Conservation (phyloP, 1,284 basidiomycete genomes). For the Ustilago cynodontis region DNA sequence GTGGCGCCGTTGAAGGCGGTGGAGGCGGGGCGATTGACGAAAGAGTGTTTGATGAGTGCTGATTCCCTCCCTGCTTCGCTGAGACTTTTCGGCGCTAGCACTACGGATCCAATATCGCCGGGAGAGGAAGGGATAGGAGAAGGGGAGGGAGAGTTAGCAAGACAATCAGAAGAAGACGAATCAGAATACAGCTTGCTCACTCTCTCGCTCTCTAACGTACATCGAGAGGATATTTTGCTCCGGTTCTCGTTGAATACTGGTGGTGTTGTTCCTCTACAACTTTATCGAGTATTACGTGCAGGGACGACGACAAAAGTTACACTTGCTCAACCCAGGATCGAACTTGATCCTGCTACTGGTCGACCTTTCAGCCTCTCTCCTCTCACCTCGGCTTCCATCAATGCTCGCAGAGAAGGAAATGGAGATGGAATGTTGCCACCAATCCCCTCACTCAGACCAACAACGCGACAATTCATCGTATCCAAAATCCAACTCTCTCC, state of each 20-base stretch:
- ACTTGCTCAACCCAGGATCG: conserved; percentile 71
- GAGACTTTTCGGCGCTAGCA: conserved; percentile 65
- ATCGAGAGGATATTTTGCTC: conserved; percentile 86
- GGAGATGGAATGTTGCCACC: conserved; percentile 75
- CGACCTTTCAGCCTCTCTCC: conserved; percentile 11
- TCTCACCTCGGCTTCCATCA: background rate
- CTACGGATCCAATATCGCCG: conserved; percentile 18
- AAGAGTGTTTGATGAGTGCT: conserved; percentile 71
- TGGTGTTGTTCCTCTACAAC: conserved; percentile 22
- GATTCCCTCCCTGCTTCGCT: conserved; percentile 25
- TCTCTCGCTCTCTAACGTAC: conserved; percentile 87
- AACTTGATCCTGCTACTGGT: conserved; percentile 70
- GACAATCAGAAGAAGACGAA: conserved; percentile 15
- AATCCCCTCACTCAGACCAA: conserved; percentile 79
- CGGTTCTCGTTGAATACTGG: conserved; percentile 76
- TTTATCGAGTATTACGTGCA: conserved; percentile 22
- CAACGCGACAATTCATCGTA: conserved; percentile 89
- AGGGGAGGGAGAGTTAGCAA: background rate
- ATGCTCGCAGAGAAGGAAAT: conserved; percentile 76
- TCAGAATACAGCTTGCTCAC: conserved; percentile 81
- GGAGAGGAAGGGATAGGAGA: background rate
- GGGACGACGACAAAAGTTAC: conserved; percentile 31
- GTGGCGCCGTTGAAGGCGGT: conserved; percentile 26
- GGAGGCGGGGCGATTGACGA: conserved; percentile 58
- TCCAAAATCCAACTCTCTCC: conserved; percentile 78